Conservation (phyloP, 345 rosid species). For the Populus davidiana region DNA sequence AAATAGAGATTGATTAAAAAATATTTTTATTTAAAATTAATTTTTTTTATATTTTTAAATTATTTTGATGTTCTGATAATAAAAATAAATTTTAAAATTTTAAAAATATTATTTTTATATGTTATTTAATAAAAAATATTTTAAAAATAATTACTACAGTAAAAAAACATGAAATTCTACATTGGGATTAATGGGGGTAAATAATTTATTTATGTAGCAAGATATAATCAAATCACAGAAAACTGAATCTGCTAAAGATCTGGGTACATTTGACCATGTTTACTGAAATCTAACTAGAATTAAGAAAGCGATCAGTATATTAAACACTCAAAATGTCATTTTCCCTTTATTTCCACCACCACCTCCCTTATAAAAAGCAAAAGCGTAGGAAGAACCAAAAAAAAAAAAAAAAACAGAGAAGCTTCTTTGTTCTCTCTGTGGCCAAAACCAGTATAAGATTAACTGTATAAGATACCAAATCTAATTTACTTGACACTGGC, state of each 20-base stretch:
- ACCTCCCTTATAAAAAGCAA: not conserved
- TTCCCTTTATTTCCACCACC: not conserved
- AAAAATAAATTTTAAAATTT: no score
- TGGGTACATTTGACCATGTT: slow-evolving; percentile 8
- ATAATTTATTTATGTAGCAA: no score
- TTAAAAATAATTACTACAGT: no score
- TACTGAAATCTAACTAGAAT: not conserved
- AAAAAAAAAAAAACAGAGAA: not conserved
- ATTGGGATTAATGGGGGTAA: no score
- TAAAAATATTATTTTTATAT: no score
- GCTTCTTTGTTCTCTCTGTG: slow-evolving; percentile 15
- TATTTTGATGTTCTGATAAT: no score
- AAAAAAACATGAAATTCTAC: no score
- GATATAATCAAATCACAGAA: not conserved
- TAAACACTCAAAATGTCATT: not conserved
- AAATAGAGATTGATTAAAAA: no score
- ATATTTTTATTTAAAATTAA: no score
- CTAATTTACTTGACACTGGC: not conserved
- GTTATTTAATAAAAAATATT: no score
- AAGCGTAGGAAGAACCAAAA: not conserved
- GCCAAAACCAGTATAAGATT: not conserved
- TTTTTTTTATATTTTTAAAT: no score
- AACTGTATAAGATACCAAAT: slow-evolving; percentile 6
- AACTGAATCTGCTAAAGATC: slow-evolving; percentile 7
- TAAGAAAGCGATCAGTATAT: not conserved